These are phyloP conservation scores for Sanghuangporus weigelae DNA, from an alignment of 1,284 basidiomycete genomes.

Conservation along the genomic window DNA sequence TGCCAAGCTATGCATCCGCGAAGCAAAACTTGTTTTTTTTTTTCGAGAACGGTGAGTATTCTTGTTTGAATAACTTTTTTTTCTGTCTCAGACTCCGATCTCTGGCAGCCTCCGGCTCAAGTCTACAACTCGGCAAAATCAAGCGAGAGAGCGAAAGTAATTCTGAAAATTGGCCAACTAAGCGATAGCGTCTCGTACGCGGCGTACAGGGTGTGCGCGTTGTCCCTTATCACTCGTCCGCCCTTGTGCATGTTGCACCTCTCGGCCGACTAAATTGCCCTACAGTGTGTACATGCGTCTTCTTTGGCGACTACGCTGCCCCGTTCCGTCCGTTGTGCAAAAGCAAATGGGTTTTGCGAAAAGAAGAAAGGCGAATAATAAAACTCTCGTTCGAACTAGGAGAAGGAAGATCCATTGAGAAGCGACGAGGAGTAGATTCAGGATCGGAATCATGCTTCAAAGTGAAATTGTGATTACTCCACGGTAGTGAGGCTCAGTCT, in stretches of 20 bases:
- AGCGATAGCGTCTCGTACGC: constrained; percentile 31
- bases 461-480: constrained; percentile 22
- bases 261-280: constrained; percentile 62
- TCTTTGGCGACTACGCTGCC: constrained; percentile 41
- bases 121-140: constrained; percentile 28
- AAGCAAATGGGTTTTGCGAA: too few species aligned
- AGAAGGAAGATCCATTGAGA: constrained; percentile 59
- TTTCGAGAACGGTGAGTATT: constrained; percentile 50
- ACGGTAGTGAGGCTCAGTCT: neutral
- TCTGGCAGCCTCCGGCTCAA: too few species aligned
- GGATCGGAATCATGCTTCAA: constrained; percentile 64
- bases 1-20: constrained; percentile 72
- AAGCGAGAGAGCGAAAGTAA: constrained; percentile 30
- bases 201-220: constrained; percentile 40
- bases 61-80: neutral
- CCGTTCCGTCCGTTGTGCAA: too few species aligned
- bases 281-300: constrained; percentile 68
- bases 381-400: constrained; percentile 41
- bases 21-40: constrained; percentile 71
- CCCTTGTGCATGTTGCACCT: constrained; percentile 54
- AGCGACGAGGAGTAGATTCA: constrained; percentile 56
- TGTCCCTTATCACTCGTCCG: constrained; percentile 44
- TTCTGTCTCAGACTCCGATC: neutral
- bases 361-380: constrained; percentile 18
- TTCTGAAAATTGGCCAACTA: constrained; percentile 26